phyloP scores from a whole-genome alignment of 768 basidiomycete species.

The Chalciporus chontae region DNA sequence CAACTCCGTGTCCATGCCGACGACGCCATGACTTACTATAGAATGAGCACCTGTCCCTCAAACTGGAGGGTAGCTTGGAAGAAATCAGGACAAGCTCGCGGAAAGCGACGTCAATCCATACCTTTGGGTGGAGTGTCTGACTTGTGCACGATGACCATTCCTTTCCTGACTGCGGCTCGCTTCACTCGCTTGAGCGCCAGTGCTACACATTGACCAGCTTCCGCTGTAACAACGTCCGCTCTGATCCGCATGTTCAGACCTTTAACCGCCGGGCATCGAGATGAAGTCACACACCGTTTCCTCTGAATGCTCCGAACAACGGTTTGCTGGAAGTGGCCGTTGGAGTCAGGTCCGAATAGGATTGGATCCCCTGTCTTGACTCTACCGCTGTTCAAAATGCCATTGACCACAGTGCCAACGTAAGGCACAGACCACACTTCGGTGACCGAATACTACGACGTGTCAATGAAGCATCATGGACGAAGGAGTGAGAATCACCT shows the following conservation, averaged over 20 bases:
- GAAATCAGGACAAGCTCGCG: neutral
- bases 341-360: slow-evolving; percentile 87
- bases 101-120: slow-evolving; percentile 24
- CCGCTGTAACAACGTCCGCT: slow-evolving; percentile 76
- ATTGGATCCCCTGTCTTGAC: slow-evolving; percentile 79
- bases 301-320: slow-evolving; percentile 90
- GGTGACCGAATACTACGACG: slow-evolving; percentile 69
- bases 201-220: slow-evolving; percentile 95
- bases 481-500: slow-evolving; percentile 43
- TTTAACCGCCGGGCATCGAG: neutral
- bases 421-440: slow-evolving; percentile 89
- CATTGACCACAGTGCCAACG: slow-evolving; percentile 81
- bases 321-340: slow-evolving; percentile 81
- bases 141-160: slow-evolving; percentile 88
- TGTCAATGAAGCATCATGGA: slow-evolving; percentile 8
- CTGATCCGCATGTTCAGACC: slow-evolving; percentile 35
- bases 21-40: slow-evolving; percentile 62
- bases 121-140: slow-evolving; percentile 76
- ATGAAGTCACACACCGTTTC: slow-evolving; percentile 56
- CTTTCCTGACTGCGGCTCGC: slow-evolving; percentile 80
- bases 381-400: slow-evolving; percentile 73
- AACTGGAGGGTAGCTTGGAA: slow-evolving; percentile 72
- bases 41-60: slow-evolving; percentile 89
- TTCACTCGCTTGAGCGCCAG: slow-evolving; percentile 89
- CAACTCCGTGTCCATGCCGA: neutral